phyloP scores from a whole-genome alignment of 345 rosid genomes.

The Brassica incana region DNA sequence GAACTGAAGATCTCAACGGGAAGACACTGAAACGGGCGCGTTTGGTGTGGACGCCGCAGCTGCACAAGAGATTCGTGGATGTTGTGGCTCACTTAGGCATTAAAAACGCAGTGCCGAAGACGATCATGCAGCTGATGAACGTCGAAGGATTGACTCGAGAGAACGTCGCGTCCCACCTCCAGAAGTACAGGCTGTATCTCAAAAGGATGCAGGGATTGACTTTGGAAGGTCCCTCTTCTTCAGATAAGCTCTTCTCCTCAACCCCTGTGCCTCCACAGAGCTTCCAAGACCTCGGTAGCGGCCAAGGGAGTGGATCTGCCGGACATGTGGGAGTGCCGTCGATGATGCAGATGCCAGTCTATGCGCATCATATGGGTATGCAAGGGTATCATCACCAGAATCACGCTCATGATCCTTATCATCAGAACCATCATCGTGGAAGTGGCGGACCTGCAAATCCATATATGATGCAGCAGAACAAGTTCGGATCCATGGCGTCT shows the following conservation, averaged over 20 bases:
- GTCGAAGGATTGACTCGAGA: conserved; percentile 93
- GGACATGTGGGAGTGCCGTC: conserved; percentile 40
- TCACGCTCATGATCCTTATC: conserved; percentile 30
- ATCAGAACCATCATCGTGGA: conserved; percentile 31
- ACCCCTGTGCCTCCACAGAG: conserved; percentile 75
- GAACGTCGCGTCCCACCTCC: conserved; percentile 94
- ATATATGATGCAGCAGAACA: conserved; percentile 64
- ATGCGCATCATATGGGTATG: conserved; percentile 65
- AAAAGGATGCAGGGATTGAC: conserved; percentile 87
- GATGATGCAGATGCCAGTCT: conserved; percentile 63
- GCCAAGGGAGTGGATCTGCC: conserved; percentile 38
- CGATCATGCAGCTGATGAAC: conserved; percentile 98
- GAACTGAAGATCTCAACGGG: conserved; percentile 64
- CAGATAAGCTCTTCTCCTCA: conserved; percentile 79
- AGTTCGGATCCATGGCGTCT: conserved; percentile 55
- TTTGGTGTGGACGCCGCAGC: conserved; percentile 95
- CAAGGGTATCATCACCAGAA: conserved; percentile 48
- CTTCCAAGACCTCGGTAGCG: conserved; percentile 45
- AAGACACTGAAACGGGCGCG: conserved; percentile 73
- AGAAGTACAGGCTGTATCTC: conserved; percentile 84
- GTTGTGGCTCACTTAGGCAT: conserved; percentile 87
- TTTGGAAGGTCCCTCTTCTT: conserved; percentile 58
- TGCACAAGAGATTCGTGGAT: conserved; percentile 95
- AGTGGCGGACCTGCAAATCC: conserved; percentile 48
- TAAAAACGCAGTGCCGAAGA: conserved; percentile 94